Evolutionary conservation across 2,329 filamentous ascomycete genomes (phyloP).

Genomic region (Microdochium trichocladiopsis): DNA sequence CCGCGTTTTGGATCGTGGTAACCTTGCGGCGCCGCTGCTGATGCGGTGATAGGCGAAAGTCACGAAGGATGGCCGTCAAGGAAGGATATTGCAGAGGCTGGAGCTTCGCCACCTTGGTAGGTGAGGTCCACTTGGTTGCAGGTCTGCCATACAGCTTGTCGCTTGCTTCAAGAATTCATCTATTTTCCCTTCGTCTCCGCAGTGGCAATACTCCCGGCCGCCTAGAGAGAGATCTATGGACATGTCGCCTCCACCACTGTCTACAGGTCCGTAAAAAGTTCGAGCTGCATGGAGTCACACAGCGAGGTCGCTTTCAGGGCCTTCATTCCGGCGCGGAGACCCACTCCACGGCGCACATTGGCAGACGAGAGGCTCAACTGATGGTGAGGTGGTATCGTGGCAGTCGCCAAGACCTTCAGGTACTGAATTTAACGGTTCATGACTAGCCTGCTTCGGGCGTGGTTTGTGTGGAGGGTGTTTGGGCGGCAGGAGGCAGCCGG

Average conservation of each 20-base stretch:
- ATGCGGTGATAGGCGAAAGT: not conserved
- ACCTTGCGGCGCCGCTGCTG: not conserved
- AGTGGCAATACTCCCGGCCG: not conserved
- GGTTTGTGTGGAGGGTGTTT: not conserved
- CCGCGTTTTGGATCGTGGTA: not conserved
- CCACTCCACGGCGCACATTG: not conserved
- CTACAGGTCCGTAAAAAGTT: not conserved
- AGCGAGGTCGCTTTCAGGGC: not conserved
- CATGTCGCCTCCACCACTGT: not conserved
- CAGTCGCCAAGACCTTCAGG: not conserved
- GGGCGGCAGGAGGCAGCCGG: not conserved
- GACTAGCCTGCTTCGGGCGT: not conserved
- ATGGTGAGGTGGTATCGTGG: not conserved
- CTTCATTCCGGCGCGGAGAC: not conserved
- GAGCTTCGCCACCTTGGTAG: not conserved
- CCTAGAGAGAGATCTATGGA: not conserved
- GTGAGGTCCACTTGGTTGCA: not conserved
- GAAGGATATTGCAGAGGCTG: not conserved
- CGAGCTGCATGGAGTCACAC: not conserved
- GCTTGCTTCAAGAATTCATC: not conserved
- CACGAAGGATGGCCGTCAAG: not conserved
- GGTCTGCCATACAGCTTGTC: not conserved
- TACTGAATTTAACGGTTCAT: not conserved
- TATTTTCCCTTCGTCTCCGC: not conserved
- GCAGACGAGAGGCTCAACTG: not conserved